These are phyloP conservation scores for Balansia obtecta DNA, from an alignment of 2,329 filamentous ascomycete genomes.

Conservation along the genomic window DNA sequence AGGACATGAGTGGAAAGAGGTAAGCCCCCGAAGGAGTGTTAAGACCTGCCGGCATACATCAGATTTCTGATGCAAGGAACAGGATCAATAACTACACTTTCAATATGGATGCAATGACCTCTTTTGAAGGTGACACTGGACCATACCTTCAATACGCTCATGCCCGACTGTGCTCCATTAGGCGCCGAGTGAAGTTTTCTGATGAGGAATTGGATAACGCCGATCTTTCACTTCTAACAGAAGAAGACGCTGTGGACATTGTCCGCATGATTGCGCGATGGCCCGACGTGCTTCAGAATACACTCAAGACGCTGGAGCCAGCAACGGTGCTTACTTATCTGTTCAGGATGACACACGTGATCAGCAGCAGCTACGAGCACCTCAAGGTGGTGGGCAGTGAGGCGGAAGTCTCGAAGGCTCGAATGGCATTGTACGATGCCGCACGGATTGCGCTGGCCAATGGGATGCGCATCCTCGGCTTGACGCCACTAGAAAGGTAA, in stretches of 20 bases:
- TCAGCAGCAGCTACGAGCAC: constrained; percentile 73
- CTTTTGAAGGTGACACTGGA: constrained; percentile 75
- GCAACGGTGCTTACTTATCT: constrained; percentile 45
- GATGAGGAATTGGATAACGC: constrained; percentile 48
- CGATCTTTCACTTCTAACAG: constrained; percentile 55
- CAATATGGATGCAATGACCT: constrained; percentile 71
- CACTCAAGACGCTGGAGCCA: constrained; percentile 73
- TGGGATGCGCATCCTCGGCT: constrained; percentile 69
- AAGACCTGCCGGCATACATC: not conserved
- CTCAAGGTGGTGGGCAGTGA: constrained; percentile 74
- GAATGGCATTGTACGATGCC: constrained; percentile 50
- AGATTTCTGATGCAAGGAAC: not conserved
- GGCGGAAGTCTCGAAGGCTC: constrained; percentile 47
- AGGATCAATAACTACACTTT: constrained; percentile 57
- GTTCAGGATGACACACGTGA: constrained; percentile 74
- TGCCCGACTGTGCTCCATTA: constrained; percentile 56
- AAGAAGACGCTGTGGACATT: constrained; percentile 60
- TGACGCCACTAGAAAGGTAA: constrained; percentile 57
- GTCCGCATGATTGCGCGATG: constrained; percentile 69
- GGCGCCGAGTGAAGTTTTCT: constrained; percentile 40
- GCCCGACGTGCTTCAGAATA: constrained; percentile 76
- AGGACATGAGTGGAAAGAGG: constrained; percentile 95
- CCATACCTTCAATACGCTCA: constrained; percentile 79
- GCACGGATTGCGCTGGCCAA: constrained; percentile 67
- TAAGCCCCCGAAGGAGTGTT: constrained; percentile 25